phyloP scores from a whole-genome alignment of 208 protist species.

The Willaertia magna region DNA sequence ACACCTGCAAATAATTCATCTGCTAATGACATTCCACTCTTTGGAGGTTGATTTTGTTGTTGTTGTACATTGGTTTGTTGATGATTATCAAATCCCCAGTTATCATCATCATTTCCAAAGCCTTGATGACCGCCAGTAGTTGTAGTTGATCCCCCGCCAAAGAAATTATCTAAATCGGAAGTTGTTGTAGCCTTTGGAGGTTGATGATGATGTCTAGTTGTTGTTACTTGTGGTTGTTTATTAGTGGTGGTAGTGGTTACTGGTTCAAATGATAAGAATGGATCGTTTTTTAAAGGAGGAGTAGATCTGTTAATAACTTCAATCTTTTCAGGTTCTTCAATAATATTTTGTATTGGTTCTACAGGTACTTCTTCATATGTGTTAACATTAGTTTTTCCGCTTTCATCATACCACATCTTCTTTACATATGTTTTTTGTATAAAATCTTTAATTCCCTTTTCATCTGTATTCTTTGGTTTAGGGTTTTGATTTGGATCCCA shows the following conservation, averaged over 20 bases:
- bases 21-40: neutral
- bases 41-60: neutral
- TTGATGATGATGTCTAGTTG: no score
- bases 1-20: conserved; percentile 5
- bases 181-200: neutral
- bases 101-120: neutral
- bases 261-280: neutral
- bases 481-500: neutral
- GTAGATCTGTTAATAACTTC: neutral
- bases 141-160: neutral
- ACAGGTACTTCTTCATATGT: neutral
- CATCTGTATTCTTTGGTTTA: neutral
- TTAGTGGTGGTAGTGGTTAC: neutral
- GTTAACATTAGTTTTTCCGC: neutral
- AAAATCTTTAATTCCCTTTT: neutral
- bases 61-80: neutral
- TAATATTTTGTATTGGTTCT: neutral
- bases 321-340: neutral
- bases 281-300: neutral
- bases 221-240: neutral
- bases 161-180: neutral
- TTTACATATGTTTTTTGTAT: conserved; percentile 6
- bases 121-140: neutral
- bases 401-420: neutral
- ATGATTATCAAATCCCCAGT: neutral